Evolutionary conservation across 169 alveolate species (phyloP).

Genomic region (Plasmodium relictum): DNA sequence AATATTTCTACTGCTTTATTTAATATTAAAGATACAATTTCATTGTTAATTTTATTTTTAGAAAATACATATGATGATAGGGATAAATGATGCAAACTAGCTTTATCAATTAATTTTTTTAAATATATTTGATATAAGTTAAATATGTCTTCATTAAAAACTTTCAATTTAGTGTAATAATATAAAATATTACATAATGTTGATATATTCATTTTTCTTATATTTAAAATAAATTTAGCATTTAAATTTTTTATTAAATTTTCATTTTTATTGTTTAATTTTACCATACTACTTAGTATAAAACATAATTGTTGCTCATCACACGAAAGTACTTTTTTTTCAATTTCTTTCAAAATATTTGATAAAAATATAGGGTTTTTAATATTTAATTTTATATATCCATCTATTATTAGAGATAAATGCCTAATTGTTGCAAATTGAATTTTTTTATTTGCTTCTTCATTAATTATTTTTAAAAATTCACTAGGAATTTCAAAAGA

Average conservation of each 20-base stretch:
- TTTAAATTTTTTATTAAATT: slow-evolving; percentile 16
- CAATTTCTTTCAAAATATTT: slow-evolving; percentile 38
- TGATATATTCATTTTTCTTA: slow-evolving; percentile 69
- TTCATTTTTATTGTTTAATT: slow-evolving; percentile 17
- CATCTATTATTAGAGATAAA: slow-evolving; percentile 51
- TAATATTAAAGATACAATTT: slow-evolving; percentile 7
- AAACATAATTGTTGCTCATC: slow-evolving; percentile 71
- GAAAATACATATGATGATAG: slow-evolving; percentile 39
- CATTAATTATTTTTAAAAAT: slow-evolving; percentile 62
- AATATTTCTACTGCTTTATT: slow-evolving; percentile 33
- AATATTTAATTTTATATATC: slow-evolving; percentile 49
- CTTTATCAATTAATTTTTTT: slow-evolving; percentile 17
- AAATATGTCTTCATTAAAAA: slow-evolving; percentile 31
- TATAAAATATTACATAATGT: slow-evolving; percentile 58
- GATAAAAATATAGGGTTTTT: slow-evolving; percentile 14
- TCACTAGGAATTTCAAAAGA: slow-evolving; percentile 37
- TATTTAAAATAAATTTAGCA: slow-evolving; percentile 37
- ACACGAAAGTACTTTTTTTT: slow-evolving; percentile 55
- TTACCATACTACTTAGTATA: slow-evolving; percentile 43
- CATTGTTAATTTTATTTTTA: slow-evolving; percentile 30
- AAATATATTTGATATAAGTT: slow-evolving; percentile 60
- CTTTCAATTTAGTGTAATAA: slow-evolving; percentile 31
- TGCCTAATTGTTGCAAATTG: slow-evolving; percentile 63
- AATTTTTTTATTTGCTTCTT: slow-evolving; percentile 37
- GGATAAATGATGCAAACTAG: slow-evolving; percentile 41